Conservation (phyloP, 768 basidiomycete species). For the Boletus fagicola region DNA sequence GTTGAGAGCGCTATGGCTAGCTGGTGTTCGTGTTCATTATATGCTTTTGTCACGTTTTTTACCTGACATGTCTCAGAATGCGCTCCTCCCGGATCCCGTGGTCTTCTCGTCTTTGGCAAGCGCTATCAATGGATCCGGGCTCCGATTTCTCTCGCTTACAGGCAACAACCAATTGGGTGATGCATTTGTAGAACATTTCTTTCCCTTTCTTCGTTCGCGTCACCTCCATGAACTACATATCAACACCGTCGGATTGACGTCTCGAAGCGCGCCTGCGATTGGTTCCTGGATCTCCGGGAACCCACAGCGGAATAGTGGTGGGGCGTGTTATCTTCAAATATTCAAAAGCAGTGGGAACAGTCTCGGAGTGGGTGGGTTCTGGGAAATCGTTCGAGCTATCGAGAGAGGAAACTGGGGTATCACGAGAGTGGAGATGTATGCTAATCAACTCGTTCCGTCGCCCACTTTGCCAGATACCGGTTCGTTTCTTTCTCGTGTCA, state of each 20-base stretch:
- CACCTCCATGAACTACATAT: constrained; percentile 53
- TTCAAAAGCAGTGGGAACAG: constrained; percentile 59
- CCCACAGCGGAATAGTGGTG: constrained; percentile 6
- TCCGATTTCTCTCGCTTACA: constrained; percentile 51
- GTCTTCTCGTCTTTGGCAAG: constrained; percentile 41
- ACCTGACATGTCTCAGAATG: constrained; percentile 38
- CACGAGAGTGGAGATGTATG: constrained; percentile 47
- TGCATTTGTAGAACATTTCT: constrained; percentile 46
- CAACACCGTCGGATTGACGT: constrained; percentile 46
- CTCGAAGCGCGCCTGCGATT: constrained; percentile 43
- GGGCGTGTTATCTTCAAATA: constrained; percentile 42
- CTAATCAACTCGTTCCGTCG: constrained; percentile 36
- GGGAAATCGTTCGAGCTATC: constrained; percentile 47
- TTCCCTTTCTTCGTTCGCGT: constrained; percentile 47
- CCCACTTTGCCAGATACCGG: constrained; percentile 6
- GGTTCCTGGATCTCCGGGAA: constrained; percentile 48
- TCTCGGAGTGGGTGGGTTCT: constrained; percentile 47
- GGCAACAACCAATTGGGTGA: constrained; percentile 50
- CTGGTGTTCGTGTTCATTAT: constrained; percentile 45
- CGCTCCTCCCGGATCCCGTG: constrained; percentile 37
- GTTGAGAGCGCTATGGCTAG: constrained; percentile 49
- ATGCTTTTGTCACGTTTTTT: not conserved
- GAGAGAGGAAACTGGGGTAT: constrained; percentile 50
- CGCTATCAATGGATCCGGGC: constrained; percentile 52
- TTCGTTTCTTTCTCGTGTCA: constrained; percentile 1